Conservation (phyloP, 176 grass and related monocot genomes). For the Tuctoria greenei region DNA sequence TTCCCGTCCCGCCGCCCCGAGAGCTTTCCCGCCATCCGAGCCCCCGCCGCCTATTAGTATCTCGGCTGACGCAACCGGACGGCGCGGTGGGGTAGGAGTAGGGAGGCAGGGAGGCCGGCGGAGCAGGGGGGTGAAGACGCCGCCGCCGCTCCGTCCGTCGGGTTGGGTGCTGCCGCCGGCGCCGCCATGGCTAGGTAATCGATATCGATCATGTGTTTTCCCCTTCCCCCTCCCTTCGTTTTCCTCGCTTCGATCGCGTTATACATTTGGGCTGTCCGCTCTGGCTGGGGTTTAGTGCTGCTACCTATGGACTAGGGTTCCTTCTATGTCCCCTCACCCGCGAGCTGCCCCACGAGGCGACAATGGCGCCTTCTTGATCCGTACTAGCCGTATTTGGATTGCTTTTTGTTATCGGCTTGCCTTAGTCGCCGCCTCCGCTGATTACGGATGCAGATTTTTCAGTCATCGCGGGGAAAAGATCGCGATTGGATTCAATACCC, state of each 20-base stretch:
- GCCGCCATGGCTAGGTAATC: constrained; percentile 26
- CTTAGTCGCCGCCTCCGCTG: too few species aligned
- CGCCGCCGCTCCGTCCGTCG: background rate
- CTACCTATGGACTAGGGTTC: background rate
- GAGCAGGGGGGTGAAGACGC: background rate
- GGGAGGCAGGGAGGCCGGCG: too few species aligned
- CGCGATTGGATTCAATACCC: too few species aligned
- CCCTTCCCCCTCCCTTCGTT: too few species aligned
- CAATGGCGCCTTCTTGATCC: background rate
- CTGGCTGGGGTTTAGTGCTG: constrained; percentile 1
- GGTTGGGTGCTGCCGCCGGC: background rate
- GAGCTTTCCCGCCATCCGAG: constrained; percentile 32
- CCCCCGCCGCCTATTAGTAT: background rate
- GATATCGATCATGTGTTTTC: background rate
- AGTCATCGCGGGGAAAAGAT: too few species aligned
- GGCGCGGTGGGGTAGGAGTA: background rate
- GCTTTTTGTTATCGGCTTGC: too few species aligned
- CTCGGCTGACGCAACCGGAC: background rate
- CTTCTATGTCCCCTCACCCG: background rate
- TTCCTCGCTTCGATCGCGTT: background rate
- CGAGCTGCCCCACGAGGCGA: background rate
- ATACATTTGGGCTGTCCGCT: background rate
- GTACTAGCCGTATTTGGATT: background rate
- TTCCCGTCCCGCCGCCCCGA: constrained; percentile 2
- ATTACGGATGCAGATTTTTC: too few species aligned